A percentile compares a stretch with the other conserved stretches of the same genome.
Evolutionary conservation across 352 stramenopile species (phyloP).

Genomic region (Pythium scleroteichum): DNA sequence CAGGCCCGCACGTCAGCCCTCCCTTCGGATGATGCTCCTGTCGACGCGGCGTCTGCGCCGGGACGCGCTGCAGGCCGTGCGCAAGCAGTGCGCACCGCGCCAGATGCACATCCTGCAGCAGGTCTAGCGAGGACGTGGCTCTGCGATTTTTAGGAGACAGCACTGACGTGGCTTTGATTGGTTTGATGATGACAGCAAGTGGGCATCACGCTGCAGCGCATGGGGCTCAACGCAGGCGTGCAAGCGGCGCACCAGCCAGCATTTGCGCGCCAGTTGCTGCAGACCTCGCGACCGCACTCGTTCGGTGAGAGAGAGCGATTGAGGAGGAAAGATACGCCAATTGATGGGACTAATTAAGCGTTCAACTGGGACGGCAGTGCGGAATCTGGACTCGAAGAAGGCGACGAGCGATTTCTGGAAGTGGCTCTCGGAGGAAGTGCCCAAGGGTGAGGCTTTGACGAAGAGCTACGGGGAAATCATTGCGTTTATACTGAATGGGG

Average conservation of each 20-base stretch:
- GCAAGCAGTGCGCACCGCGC: constrained; percentile 53
- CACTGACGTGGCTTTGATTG: background rate
- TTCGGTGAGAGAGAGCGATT: constrained; percentile 39
- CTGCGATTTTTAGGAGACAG: no score
- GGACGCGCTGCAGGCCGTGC: constrained; percentile 51
- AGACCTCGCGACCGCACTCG: constrained; percentile 53
- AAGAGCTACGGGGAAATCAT: background rate
- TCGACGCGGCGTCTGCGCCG: constrained; percentile 72
- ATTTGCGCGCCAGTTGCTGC: constrained; percentile 47
- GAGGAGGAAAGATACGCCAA: background rate
- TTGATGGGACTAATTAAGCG: constrained; percentile 1
- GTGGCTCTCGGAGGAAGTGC: constrained; percentile 83
- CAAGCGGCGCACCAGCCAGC: constrained; percentile 39
- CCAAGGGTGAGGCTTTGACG: constrained; percentile 39
- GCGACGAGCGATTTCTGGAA: constrained; percentile 64
- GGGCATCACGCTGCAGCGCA: constrained; percentile 53
- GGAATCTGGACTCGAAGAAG: constrained; percentile 35
- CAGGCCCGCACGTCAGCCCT: constrained; percentile 1
- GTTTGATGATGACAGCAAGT: constrained; percentile 51
- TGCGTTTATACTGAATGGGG: background rate
- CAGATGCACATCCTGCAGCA: constrained; percentile 75
- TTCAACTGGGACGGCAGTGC: constrained; percentile 45
- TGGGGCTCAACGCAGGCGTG: constrained; percentile 40
- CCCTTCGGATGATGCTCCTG: constrained; percentile 28
- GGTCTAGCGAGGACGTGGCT: no score